Evolutionary conservation across 208 protist genomes (phyloP).

Genomic region (Crithidia bombi): DNA sequence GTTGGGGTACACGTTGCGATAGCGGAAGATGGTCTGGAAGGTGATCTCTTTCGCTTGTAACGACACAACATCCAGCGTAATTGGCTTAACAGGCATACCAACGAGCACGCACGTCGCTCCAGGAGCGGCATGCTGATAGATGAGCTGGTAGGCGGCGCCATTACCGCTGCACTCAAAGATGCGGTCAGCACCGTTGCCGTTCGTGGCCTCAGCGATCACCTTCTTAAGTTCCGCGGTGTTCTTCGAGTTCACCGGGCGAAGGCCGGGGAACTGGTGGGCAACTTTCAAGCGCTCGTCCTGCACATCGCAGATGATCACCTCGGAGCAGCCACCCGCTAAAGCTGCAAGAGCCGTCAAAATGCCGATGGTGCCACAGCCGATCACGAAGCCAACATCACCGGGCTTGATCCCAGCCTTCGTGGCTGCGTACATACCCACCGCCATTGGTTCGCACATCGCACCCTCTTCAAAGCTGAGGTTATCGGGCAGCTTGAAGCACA

Average conservation of each 20-base stretch:
- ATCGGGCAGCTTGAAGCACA: constrained; percentile 68
- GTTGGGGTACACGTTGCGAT: constrained; percentile 52
- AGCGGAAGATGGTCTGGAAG: constrained; percentile 57
- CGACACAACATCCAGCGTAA: constrained; percentile 41
- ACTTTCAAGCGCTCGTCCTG: constrained; percentile 37
- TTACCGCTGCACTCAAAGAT: constrained; percentile 59
- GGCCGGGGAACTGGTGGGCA: constrained; percentile 33
- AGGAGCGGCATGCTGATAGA: constrained; percentile 44
- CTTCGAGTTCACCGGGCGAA: constrained; percentile 43
- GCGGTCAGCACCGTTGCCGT: constrained; percentile 40
- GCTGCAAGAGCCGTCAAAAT: constrained; percentile 57
- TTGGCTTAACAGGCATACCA: constrained; percentile 46
- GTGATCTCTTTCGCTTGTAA: constrained; percentile 62
- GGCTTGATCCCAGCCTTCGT: constrained; percentile 55
- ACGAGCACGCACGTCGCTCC: constrained; percentile 54
- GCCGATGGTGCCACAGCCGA: constrained; percentile 53
- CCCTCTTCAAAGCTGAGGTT: constrained; percentile 72
- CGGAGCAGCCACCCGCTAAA: constrained; percentile 52
- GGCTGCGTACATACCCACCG: constrained; percentile 62
- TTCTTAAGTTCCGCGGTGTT: constrained; percentile 32
- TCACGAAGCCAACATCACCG: constrained; percentile 41
- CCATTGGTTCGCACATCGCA: constrained; percentile 70
- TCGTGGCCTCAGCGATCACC: constrained; percentile 40
- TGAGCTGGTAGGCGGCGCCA: constrained; percentile 36
- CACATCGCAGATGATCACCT: constrained; percentile 51